Evolutionary conservation across 768 basidiomycete genomes (phyloP).

Genomic region (Strobilomyces dryophilus): DNA sequence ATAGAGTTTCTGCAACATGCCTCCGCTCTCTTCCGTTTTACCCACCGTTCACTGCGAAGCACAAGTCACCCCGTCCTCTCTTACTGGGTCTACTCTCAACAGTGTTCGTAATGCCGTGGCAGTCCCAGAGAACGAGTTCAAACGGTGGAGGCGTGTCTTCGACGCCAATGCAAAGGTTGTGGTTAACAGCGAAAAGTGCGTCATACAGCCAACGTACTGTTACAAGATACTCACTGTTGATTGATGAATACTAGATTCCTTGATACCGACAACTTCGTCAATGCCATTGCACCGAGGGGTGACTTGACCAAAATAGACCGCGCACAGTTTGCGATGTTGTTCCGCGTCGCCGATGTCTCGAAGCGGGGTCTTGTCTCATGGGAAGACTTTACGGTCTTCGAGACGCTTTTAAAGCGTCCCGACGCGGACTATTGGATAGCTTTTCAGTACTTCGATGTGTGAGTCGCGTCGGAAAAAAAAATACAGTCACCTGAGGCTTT

Average conservation of each 20-base stretch:
- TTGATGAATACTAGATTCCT: conserved; percentile 58
- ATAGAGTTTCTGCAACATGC: conserved; percentile 32
- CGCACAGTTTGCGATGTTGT: conserved; percentile 85
- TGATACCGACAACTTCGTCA: conserved; percentile 85
- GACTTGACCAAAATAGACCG: conserved; percentile 85
- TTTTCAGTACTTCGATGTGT: conserved; percentile 95
- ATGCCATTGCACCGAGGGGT: conserved; percentile 86
- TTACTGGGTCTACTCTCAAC: conserved; percentile 53
- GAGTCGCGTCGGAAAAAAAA: conserved; percentile 32
- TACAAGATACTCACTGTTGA: conserved; percentile 14
- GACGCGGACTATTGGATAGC: conserved; percentile 98
- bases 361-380: conserved; percentile 79
- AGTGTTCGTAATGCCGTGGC: conserved; percentile 65
- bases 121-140: conserved; percentile 77
- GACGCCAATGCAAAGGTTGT: conserved; percentile 75
- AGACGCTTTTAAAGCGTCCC: conserved; percentile 87
- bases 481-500: background rate
- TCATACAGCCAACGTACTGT: conserved; percentile 17
- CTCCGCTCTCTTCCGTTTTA: conserved; percentile 38
- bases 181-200: conserved; percentile 78
- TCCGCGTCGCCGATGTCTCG: conserved; percentile 80
- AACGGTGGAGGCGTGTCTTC: conserved; percentile 85
- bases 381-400: conserved; percentile 96
- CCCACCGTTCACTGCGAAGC: conserved; percentile 54
- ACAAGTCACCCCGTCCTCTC: conserved; percentile 36